phyloP scores from a whole-genome alignment of 1,284 basidiomycete species.

The Sanghuangporus baumii region DNA sequence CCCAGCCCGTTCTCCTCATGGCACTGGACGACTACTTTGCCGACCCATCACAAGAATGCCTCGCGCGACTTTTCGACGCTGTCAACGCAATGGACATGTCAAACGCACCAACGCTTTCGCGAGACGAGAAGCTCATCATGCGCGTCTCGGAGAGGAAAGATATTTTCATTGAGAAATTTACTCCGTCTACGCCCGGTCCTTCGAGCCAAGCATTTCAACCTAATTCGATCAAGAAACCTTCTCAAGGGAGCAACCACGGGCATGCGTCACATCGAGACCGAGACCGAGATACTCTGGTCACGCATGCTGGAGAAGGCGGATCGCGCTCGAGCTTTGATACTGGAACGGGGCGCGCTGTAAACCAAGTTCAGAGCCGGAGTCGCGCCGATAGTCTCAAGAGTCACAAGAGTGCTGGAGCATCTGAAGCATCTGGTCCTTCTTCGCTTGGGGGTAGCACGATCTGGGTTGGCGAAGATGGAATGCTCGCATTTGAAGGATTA shows the following conservation, averaged over 20 bases:
- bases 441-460: constrained; percentile 65
- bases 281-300: constrained; percentile 8
- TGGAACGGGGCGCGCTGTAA: constrained; percentile 29
- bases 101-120: constrained; percentile 69
- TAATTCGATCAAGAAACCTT: constrained; percentile 2
- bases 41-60: constrained; percentile 81
- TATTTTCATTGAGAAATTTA: constrained; percentile 82
- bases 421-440: constrained; percentile 58
- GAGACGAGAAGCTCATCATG: constrained; percentile 85
- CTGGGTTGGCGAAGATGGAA: constrained; percentile 72
- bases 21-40: constrained; percentile 95
- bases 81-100: constrained; percentile 91
- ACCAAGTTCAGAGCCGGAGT: constrained; percentile 29
- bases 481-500: constrained; percentile 26
- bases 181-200: constrained; percentile 25
- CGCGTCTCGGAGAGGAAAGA: constrained; percentile 88
- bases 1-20: constrained; percentile 84
- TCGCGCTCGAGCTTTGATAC: constrained; percentile 66
- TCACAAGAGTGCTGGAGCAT: constrained; percentile 29
- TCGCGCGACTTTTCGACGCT: constrained; percentile 85
- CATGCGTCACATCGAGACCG: background rate
- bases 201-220: background rate
- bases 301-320: constrained; percentile 31
- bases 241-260: background rate
- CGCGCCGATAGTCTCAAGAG: constrained; percentile 21